These are phyloP conservation scores for Teunomyces atbi DNA, from an alignment of 805 yeast species.

Conservation along the genomic window DNA sequence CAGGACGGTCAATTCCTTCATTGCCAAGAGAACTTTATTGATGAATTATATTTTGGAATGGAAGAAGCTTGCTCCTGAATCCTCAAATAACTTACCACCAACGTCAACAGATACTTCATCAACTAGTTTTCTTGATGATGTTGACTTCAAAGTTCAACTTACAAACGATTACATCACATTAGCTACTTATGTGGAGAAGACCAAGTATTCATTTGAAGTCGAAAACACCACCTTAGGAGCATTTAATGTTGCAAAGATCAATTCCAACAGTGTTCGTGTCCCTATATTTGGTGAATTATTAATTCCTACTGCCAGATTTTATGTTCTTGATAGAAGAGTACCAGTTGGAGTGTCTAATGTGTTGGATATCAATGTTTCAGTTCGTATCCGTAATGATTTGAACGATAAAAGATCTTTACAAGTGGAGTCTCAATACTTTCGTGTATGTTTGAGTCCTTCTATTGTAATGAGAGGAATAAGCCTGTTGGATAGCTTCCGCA, in stretches of 20 bases:
- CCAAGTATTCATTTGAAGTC: conserved; percentile 34
- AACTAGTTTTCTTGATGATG: conserved; percentile 1
- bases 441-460: conserved; percentile 57
- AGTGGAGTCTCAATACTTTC: conserved; percentile 55
- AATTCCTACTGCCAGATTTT: conserved; percentile 43
- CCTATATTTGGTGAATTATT: conserved; percentile 38
- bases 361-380: conserved; percentile 44
- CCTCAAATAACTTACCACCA: not conserved
- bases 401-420: conserved; percentile 46
- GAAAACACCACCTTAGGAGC: conserved; percentile 27
- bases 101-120: not conserved
- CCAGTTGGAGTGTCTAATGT: conserved; percentile 41
- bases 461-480: conserved; percentile 42
- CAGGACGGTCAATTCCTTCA: conserved; percentile 15
- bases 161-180: conserved; percentile 37
- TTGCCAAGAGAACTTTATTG: conserved; percentile 8
- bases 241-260: conserved; percentile 21
- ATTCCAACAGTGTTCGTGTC: conserved; percentile 10
- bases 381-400: conserved; percentile 41
- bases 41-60: conserved; percentile 9
- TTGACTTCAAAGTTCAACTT: conserved; percentile 23
- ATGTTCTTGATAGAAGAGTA: conserved; percentile 38
- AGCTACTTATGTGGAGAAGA: conserved; percentile 28
- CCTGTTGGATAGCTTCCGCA: conserved; percentile 23
- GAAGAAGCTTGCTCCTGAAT: conserved; percentile 3